Base-by-base conservation (phyloP, 1,139 yeast genomes). In the Entelexis sorbosivorans region DNA sequence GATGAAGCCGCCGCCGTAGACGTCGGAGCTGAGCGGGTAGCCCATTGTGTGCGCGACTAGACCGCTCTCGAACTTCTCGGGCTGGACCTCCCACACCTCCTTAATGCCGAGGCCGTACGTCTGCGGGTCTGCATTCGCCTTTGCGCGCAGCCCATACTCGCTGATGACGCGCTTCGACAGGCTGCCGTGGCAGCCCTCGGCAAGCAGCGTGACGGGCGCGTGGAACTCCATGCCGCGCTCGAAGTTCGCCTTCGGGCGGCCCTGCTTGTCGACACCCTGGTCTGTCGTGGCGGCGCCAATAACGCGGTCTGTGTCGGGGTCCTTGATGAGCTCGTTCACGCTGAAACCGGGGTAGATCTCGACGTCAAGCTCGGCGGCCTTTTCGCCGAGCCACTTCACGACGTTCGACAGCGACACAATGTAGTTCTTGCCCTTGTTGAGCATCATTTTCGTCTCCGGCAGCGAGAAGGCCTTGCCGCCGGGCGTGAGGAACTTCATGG, bases 121-220 rank as follows among this genome's bases (percentile, higher is more conserved):
- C 69, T 91, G 98, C 5, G 83, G 81, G 56, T 81, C 79, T 33
- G 75, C 69, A n/a, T 31, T 38, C 5, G 53, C 52, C 49, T 80
- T 75, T 50, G 75, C 74, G 54, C 96, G 75, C 52, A 91, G 71
- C 44, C 80, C 73, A 66, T 69, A 91, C 61, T 81, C 78, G 52
- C 75, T 69, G 53, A 89, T 82, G 1, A 78, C 81, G 62, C 83
- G 78, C 65, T 91, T 89, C 11, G 91, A 73, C 52, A 91, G 71
- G 1, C 96, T 88, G 0, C 98, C 98, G 67, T 88, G 97, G 64
- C 98, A 91, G 22, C 98, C 98, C 69, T 91, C 98, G 2, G 95
- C 95, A 49, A 91, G 74, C 20, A 91, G 82, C 0, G 96, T 89
- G 55, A 81, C 72, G 61, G 89, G 76, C 2, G 97, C 87, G 61